phyloP scores from a whole-genome alignment of 2,329 filamentous ascomycete genomes.

The Pseudogymnoascus verrucosus region DNA sequence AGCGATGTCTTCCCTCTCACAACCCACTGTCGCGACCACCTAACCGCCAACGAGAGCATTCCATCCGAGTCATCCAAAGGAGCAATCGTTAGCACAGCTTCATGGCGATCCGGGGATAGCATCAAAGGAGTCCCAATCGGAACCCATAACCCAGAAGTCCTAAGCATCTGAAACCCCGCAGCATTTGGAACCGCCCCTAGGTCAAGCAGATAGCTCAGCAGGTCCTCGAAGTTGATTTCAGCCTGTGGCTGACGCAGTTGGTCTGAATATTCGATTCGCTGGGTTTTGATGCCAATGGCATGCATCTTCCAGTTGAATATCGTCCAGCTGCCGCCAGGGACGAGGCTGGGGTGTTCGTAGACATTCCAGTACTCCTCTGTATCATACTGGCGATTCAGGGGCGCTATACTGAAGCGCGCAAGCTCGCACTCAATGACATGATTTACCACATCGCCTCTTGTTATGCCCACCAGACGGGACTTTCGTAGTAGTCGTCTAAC shows the following conservation, averaged over 20 bases:
- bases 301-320: conserved; percentile 59
- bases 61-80: conserved; percentile 54
- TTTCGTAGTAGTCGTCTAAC: conserved; percentile 51
- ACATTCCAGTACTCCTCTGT: conserved; percentile 51
- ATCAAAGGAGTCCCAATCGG: conserved; percentile 50
- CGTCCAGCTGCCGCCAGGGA: conserved; percentile 56
- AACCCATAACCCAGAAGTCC: conserved; percentile 52
- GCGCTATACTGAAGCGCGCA: conserved; percentile 55
- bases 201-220: conserved; percentile 55
- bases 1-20: conserved; percentile 42
- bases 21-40: conserved; percentile 49
- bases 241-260: conserved; percentile 39
- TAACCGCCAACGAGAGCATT: conserved; percentile 46
- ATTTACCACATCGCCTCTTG: conserved; percentile 56
- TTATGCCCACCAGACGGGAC: conserved; percentile 50
- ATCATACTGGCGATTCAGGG: conserved; percentile 46
- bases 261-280: conserved; percentile 54
- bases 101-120: conserved; percentile 41
- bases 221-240: conserved; percentile 48
- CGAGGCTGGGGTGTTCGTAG: conserved; percentile 40
- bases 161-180: conserved; percentile 49
- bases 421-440: conserved; percentile 59
- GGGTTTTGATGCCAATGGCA: conserved; percentile 52
- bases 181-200: conserved; percentile 53
- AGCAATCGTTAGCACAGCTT: conserved; percentile 45